phyloP scores from a whole-genome alignment of 148 eudicot genomes.

The Nyssa sinensis region DNA sequence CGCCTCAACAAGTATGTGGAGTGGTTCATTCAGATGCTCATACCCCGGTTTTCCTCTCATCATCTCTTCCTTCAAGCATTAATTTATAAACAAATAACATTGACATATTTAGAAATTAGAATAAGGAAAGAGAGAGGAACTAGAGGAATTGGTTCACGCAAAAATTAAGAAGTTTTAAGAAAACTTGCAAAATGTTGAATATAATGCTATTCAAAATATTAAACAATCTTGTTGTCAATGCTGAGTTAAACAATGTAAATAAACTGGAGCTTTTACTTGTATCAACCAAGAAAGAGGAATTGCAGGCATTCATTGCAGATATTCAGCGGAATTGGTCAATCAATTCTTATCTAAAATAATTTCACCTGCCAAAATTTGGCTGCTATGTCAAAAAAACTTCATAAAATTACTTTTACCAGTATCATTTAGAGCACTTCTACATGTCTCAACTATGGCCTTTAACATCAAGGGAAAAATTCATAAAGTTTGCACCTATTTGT shows the following conservation, averaged over 20 bases:
- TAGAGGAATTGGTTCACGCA: not conserved
- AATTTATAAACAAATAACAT: not conserved
- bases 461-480: not conserved
- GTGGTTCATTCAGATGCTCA: conserved; percentile 93
- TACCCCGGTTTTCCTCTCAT: conserved; percentile 94
- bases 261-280: not conserved
- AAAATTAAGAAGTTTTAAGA: not conserved
- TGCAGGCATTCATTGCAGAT: not conserved
- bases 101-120: not conserved
- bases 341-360: not conserved
- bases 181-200: not conserved
- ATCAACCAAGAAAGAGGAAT: not conserved
- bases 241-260: not conserved
- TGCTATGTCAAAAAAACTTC: not conserved
- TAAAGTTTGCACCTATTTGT: too few species aligned
- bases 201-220: not conserved
- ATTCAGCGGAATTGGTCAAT: not conserved
- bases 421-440: not conserved
- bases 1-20: conserved; percentile 85
- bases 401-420: not conserved
- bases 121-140: not conserved
- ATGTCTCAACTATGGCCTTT: not conserved
- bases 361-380: not conserved
- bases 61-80: conserved; percentile 69
- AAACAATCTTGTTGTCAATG: not conserved